Evolutionary conservation across 1,284 basidiomycete genomes (phyloP).

Genomic region (Cutaneotrichosporon arboriforme): DNA sequence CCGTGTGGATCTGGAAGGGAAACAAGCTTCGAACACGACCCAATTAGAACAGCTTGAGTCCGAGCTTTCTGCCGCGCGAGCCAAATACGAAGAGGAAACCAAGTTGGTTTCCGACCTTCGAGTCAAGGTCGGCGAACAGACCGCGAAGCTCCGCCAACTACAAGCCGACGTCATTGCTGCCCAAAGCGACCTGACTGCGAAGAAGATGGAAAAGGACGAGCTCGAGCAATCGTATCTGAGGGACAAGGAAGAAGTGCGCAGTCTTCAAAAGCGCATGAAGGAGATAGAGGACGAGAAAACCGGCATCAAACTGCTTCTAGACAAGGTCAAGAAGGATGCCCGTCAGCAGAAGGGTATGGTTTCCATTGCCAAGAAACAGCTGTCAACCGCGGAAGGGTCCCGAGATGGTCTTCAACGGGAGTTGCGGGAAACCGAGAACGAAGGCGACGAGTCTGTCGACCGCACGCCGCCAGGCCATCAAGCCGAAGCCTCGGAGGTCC

Average conservation of each 20-base stretch:
- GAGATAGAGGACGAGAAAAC: constrained; percentile 73
- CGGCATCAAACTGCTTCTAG: constrained; percentile 66
- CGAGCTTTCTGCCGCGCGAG: constrained; percentile 49
- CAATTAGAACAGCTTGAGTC: constrained; percentile 48
- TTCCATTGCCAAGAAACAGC: constrained; percentile 91
- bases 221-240: constrained; percentile 79
- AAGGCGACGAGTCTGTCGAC: constrained; percentile 53
- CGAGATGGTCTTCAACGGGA: constrained; percentile 67
- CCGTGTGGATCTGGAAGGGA: constrained; percentile 42
- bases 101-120: constrained; percentile 67
- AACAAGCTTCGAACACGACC: constrained; percentile 59
- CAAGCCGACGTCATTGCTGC: constrained; percentile 78
- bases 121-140: constrained; percentile 66
- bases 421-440: constrained; percentile 51
- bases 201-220: constrained; percentile 86
- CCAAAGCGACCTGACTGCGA: constrained; percentile 85
- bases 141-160: constrained; percentile 66
- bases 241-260: constrained; percentile 92
- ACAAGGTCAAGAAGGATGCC: constrained; percentile 87
- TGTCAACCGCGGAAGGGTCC: constrained; percentile 75
- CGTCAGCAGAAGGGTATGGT: constrained; percentile 93
- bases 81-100: constrained; percentile 78
- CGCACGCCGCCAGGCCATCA: constrained; percentile 43
- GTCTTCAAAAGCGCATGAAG: constrained; percentile 76
- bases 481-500: constrained; percentile 41